These are phyloP conservation scores for Talaromyces albobiverticillius DNA, from an alignment of 2,329 filamentous ascomycete species.

Conservation along the genomic window DNA sequence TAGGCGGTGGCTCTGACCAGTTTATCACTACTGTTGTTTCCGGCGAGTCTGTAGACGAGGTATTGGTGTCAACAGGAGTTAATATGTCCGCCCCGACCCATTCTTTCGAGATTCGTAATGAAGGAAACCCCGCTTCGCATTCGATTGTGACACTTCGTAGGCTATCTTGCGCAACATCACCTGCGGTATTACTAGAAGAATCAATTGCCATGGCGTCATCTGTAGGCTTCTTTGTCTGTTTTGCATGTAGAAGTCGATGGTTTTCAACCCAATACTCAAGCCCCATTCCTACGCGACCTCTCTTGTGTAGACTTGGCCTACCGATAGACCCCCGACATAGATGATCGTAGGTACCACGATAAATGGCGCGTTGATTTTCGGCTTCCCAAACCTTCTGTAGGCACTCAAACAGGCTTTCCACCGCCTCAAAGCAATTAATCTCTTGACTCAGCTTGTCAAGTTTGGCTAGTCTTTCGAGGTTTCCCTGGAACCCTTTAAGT, in stretches of 20 bases:
- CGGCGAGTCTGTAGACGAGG: background rate
- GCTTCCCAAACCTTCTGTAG: slow-evolving; percentile 43
- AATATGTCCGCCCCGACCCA: slow-evolving; percentile 40
- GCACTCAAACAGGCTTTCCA: slow-evolving; percentile 43
- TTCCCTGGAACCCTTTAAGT: slow-evolving; percentile 39
- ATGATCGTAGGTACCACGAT: slow-evolving; percentile 33
- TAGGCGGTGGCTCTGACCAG: slow-evolving; percentile 38
- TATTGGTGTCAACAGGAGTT: slow-evolving; percentile 15
- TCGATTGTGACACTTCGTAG: slow-evolving; percentile 40
- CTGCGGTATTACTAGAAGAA: slow-evolving; percentile 17
- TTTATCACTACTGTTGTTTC: slow-evolving; percentile 28
- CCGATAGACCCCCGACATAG: slow-evolving; percentile 42
- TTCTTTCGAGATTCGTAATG: slow-evolving; percentile 42
- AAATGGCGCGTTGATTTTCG: slow-evolving; percentile 33
- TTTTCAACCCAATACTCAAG: slow-evolving; percentile 43
- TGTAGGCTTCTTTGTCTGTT: slow-evolving; percentile 21
- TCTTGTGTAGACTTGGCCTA: slow-evolving; percentile 40
- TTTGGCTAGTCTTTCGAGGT: slow-evolving; percentile 43
- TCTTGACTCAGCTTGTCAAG: slow-evolving; percentile 44
- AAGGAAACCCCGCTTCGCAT: slow-evolving; percentile 45
- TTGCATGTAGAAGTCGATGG: slow-evolving; percentile 32
- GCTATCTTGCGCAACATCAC: slow-evolving; percentile 20
- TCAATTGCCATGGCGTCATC: slow-evolving; percentile 33
- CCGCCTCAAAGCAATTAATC: slow-evolving; percentile 46
- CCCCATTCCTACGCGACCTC: slow-evolving; percentile 37